Conservation (phyloP, 2,329 filamentous ascomycete species). For the Alternaria infectoria region DNA sequence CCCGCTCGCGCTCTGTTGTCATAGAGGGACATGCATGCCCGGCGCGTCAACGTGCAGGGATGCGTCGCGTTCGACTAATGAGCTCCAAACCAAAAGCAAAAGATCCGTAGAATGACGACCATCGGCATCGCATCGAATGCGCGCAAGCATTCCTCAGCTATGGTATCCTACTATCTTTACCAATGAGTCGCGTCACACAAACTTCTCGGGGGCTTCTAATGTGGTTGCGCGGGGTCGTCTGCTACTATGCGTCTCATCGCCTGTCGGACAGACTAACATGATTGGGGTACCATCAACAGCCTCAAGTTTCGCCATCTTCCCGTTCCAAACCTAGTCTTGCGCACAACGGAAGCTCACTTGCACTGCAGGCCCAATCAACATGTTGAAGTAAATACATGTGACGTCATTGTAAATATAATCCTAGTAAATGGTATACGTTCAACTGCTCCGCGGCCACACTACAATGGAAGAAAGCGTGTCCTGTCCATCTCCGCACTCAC, state of each 20-base stretch:
- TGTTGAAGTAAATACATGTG: background rate
- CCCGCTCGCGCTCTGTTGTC: slow-evolving; percentile 21
- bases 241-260: slow-evolving; percentile 17
- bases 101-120: background rate
- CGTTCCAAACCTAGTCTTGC: background rate
- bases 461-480: background rate
- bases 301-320: slow-evolving; percentile 5
- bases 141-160: background rate
- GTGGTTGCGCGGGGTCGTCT: slow-evolving; percentile 8
- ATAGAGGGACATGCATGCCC: slow-evolving; percentile 23
- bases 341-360: background rate
- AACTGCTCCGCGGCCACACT: slow-evolving; percentile 3
- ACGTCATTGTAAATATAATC: slow-evolving; percentile 1
- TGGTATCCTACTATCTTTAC: background rate
- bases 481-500: slow-evolving; percentile 6
- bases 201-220: background rate
- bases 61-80: slow-evolving; percentile 12
- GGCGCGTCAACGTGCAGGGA: slow-evolving; percentile 27
- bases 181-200: background rate
- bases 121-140: background rate
- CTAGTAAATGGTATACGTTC: slow-evolving; percentile 8
- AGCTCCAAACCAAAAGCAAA: slow-evolving; percentile 4
- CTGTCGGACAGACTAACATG: background rate
- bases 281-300: slow-evolving; percentile 15
- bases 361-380: background rate